Percentiles rank a stretch among this genome's conserved stretches.
Conservation (phyloP, 306 rosid species). For the Dalbergia oliveri region DNA sequence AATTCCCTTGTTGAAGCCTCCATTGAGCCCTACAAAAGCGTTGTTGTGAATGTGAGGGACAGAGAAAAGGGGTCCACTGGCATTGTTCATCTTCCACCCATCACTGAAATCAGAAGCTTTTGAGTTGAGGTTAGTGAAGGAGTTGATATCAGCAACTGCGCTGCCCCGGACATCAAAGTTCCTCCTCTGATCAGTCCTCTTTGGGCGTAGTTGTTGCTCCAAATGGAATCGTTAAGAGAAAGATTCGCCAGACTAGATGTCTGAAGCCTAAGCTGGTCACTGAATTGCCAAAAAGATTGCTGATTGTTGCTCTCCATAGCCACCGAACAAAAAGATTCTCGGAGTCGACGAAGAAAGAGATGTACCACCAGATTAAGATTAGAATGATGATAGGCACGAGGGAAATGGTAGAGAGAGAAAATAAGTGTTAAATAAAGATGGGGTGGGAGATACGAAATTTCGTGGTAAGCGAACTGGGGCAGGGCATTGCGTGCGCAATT, state of each 20-base stretch:
- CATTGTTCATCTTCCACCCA: constrained; percentile 58
- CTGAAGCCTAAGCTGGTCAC: constrained; percentile 88
- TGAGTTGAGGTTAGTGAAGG: constrained; percentile 32
- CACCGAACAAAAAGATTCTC: not conserved
- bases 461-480: constrained; percentile 17
- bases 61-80: constrained; percentile 38
- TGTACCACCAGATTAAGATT: not conserved
- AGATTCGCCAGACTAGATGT: constrained; percentile 65
- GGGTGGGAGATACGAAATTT: constrained; percentile 5
- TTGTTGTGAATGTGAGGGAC: constrained; percentile 41
- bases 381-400: not conserved
- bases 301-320: constrained; percentile 49
- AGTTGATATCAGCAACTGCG: constrained; percentile 46
- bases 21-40: constrained; percentile 40
- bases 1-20: constrained; percentile 80
- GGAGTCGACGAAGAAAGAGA: not conserved
- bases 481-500: constrained; percentile 43
- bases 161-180: constrained; percentile 87
- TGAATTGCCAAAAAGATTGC: constrained; percentile 84
- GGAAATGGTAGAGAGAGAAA: not conserved
- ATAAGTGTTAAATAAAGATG: constrained; percentile 45
- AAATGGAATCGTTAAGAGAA: constrained; percentile 87
- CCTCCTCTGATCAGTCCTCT: constrained; percentile 63
- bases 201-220: constrained; percentile 72
- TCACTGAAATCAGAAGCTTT: constrained; percentile 55